Evolutionary conservation across 164 flowering plant genomes (phyloP).

Genomic region (Vitis vinifera): ASM3070453v1 NC_081818.1:7486501-7487000

Average conservation of each 20-base stretch:
- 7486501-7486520: slow-evolving; percentile 42
- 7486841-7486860: slow-evolving; percentile 33
- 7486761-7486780: slow-evolving; percentile 45
- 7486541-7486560: slow-evolving; percentile 76
- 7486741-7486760: slow-evolving; percentile 63
- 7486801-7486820: slow-evolving; percentile 38
- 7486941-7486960: slow-evolving; percentile 66
- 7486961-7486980: slow-evolving; percentile 42
- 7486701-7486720: slow-evolving; percentile 8
- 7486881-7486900: slow-evolving; percentile 44
- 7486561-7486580: slow-evolving; percentile 38
- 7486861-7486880: slow-evolving; percentile 53
- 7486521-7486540: slow-evolving; percentile 71
- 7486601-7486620: slow-evolving; percentile 30
- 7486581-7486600: slow-evolving; percentile 30
- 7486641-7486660: slow-evolving; percentile 12
- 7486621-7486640: slow-evolving; percentile 58
- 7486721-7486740: slow-evolving; percentile 26
- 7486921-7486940: slow-evolving; percentile 49
- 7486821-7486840: slow-evolving; percentile 41
- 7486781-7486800: slow-evolving; percentile 32
- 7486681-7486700: not conserved
- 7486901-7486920: slow-evolving; percentile 40
- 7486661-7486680: not conserved
- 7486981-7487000: slow-evolving; percentile 67